These are phyloP conservation scores for Populus tomentosa DNA, from an alignment of 441 rosid genomes.

Conservation along the genomic window DNA sequence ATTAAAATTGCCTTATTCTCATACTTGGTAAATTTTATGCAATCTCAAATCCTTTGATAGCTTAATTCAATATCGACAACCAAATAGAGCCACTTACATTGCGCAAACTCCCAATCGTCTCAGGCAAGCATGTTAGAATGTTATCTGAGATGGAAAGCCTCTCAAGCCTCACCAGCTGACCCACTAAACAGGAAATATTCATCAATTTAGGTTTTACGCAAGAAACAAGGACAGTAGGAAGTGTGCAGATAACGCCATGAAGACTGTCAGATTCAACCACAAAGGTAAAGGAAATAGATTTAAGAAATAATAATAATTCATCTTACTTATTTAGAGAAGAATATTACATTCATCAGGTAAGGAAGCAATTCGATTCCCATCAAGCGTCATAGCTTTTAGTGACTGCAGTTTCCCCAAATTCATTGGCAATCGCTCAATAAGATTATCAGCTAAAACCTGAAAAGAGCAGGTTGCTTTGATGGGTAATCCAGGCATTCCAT, in stretches of 20 bases:
- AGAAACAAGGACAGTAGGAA: not conserved
- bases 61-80: not conserved
- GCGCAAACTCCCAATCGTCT: slow-evolving; percentile 92
- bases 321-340: slow-evolving; percentile 38
- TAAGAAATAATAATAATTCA: slow-evolving; percentile 15
- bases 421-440: slow-evolving; percentile 61
- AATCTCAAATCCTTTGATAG: not conserved
- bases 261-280: slow-evolving; percentile 13
- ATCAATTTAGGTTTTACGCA: slow-evolving; percentile 15
- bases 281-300: slow-evolving; percentile 8
- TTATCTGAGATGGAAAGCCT: slow-evolving; percentile 74
- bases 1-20: not conserved
- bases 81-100: slow-evolving; percentile 52
- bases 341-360: slow-evolving; percentile 93
- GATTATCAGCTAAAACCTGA: slow-evolving; percentile 72
- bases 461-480: slow-evolving; percentile 12
- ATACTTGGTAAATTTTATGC: not conserved
- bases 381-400: slow-evolving; percentile 79
- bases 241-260: slow-evolving; percentile 11
- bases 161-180: slow-evolving; percentile 93
- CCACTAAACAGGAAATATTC: slow-evolving; percentile 47
- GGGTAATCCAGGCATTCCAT: slow-evolving; percentile 1
- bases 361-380: slow-evolving; percentile 67
- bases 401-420: slow-evolving; percentile 88
- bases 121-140: slow-evolving; percentile 65